Evolutionary conservation across 495 filamentous ascomycete species (phyloP), one percentile per base, ranked within the genome.

Genomic region (Copromyces sp.): DNA sequence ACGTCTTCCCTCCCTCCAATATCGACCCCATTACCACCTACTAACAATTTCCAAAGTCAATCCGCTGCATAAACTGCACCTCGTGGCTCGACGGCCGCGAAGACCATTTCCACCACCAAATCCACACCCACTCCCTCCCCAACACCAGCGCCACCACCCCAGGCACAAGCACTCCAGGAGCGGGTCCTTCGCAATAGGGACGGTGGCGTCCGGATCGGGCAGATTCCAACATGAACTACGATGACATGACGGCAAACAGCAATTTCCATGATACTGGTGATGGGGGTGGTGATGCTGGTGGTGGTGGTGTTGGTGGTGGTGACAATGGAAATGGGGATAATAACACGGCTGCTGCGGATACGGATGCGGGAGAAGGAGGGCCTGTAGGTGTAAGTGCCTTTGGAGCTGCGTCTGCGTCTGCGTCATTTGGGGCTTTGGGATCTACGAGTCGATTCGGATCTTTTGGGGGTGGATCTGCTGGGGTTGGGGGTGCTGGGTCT

Each of bases 61-160:
- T 80, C 68, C 85, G 91, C 2, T 93, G 91, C 79, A 77, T 90
- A 20, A 90, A 92, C 73, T 93, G 91, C 77, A 92, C 90, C 6
- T 92, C 89, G 73, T 93, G 91, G 91, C 87, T 89, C 75, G 91
- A 93, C 82, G 91, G 90, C n/a, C 84, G 90, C 74, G 91, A 93
- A 78, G 89, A 92, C 16, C 14, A 24, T 24, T 24, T 61, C 2
- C 12, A 8, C 24, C 53, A 24, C 29, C 53, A 9, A 16, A 32
- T 61, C 5, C 53, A 29, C 53, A n/a, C n/a, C n/a, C n/a, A n/a
- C n/a, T n/a, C n/a, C n/a, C n/a, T n/a, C n/a, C n/a, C n/a, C n/a
- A n/a, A n/a, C n/a, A 32, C 20, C 24, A 32, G 53, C 24, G 4
- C 20, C 47, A 29, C 53, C 24, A 32, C 47, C 2, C 0, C 20